phyloP scores from a whole-genome alignment of 1,139 yeast genomes.

The Yamadazyma friedrichii region DNA sequence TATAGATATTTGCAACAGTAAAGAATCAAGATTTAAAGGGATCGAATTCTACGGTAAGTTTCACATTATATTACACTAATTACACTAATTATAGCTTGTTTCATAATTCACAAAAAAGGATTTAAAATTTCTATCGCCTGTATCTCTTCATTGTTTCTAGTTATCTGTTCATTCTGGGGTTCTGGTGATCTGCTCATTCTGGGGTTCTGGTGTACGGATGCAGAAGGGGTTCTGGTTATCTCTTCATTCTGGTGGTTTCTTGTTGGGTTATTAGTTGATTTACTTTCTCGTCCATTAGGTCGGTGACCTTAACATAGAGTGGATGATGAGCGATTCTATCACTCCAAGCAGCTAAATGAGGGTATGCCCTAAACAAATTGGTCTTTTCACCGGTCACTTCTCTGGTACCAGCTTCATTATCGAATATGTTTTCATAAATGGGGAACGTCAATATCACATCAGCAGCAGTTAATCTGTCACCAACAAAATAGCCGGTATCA shows the following conservation, averaged over 20 bases:
- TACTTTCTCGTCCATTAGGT: constrained; percentile 31
- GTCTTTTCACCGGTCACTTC: constrained; percentile 35
- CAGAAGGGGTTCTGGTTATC: background rate
- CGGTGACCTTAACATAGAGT: constrained; percentile 25
- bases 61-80: constrained; percentile 3
- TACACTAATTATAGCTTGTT: background rate
- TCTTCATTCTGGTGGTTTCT: constrained; percentile 3
- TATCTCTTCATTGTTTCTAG: no score
- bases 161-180: background rate
- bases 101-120: constrained; percentile 1
- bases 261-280: constrained; percentile 12
- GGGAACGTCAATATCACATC: constrained; percentile 56
- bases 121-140: no score
- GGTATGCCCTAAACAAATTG: constrained; percentile 30
- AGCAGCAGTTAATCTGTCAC: constrained; percentile 56
- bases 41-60: background rate
- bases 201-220: background rate
- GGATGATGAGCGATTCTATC: constrained; percentile 34
- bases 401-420: constrained; percentile 36
- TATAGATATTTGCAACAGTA: no score
- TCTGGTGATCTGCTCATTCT: background rate
- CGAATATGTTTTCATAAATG: constrained; percentile 40
- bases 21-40: no score
- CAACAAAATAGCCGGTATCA: constrained; percentile 52
- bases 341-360: constrained; percentile 36